phyloP scores from a whole-genome alignment of 2,329 filamentous ascomycete genomes.

The Penicillium griseofulvum region DNA sequence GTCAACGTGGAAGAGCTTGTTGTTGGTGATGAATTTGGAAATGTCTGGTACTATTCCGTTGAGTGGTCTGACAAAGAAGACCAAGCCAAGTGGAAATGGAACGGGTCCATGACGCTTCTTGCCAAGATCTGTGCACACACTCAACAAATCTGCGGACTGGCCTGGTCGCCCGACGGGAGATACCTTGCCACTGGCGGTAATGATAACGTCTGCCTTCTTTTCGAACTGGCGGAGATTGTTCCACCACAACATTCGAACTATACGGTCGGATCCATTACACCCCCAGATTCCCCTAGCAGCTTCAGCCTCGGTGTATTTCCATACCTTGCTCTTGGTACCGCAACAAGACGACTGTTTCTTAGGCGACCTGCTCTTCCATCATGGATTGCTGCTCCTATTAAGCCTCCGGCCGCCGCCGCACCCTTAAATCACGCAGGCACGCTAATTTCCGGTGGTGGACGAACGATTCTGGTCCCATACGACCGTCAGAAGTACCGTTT shows the following conservation, averaged over 20 bases:
- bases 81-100: slow-evolving; percentile 70
- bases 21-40: slow-evolving; percentile 78
- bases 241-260: slow-evolving; percentile 15
- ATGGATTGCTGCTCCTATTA: slow-evolving; percentile 23
- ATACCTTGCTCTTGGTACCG: slow-evolving; percentile 18
- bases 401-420: slow-evolving; percentile 15
- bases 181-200: slow-evolving; percentile 87
- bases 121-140: slow-evolving; percentile 74
- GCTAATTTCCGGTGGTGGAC: slow-evolving; percentile 32
- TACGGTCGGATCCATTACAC: slow-evolving; percentile 8
- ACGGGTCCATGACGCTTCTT: slow-evolving; percentile 73
- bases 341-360: slow-evolving; percentile 22
- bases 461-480: slow-evolving; percentile 50
- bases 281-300: slow-evolving; percentile 9
- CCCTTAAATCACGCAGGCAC: slow-evolving; percentile 28
- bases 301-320: slow-evolving; percentile 22
- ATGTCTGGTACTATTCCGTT: slow-evolving; percentile 82
- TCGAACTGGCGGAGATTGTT: slow-evolving; percentile 63
- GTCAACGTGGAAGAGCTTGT: slow-evolving; percentile 78
- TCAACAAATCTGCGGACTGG: slow-evolving; percentile 90
- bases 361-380: slow-evolving; percentile 28
- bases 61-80: slow-evolving; percentile 67
- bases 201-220: slow-evolving; percentile 84
- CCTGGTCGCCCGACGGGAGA: slow-evolving; percentile 75
- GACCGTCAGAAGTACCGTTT: slow-evolving; percentile 69